Evolutionary conservation across 2,329 filamentous ascomycete genomes (phyloP), one percentile per base, ranked within the genome.

Genomic region (Clathrospora elynae): DNA sequence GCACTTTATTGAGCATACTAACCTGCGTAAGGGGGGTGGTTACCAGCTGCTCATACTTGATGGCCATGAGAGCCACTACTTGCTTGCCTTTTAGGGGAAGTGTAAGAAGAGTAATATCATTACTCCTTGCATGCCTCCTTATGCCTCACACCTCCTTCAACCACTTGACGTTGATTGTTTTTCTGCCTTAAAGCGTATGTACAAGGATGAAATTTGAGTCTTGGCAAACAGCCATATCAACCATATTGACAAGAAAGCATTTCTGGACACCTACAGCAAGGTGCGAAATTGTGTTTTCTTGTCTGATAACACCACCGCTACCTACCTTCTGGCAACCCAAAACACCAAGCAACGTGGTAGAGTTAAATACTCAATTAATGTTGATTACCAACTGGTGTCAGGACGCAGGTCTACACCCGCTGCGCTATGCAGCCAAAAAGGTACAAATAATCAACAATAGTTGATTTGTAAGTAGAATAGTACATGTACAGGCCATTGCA

Each of bases 181-280:
- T 20, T 31, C 52, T 18, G 72, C 49, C 68, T 43, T 71, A n/a
- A 18, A 67, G 59, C 47, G 70, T 72, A 71, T 54, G 53, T 71
- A 42, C 39, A 55, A 36, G 47, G 66, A 32, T 9, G 19, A 41
- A 16, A 34, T 41, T 19, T 28, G 22, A 7, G 30, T 16, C 28
- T 30, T 30, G 6, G 28, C 28, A 30, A 16, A 4, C 13, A 16
- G 14, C 13, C 6, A 30, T 10, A 16, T 30, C 6, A 9, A 14
- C 28, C 6, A 30, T 16, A 30, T 30, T 8, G 6, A 30, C 6
- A 30, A 30, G 12, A 30, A 30, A 17, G 28, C 28, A 13, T 30
- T 30, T 14, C 12, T 30, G 5, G 28, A 12, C 11, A 5, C 28
- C 28, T 30, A 16, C 17, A 16, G 2, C 3, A 9, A 30, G 28